Evolutionary conservation across 176 grass and related monocot genomes (phyloP), one percentile per base, ranked within the genome.

Genomic region (Oryza coarctata): DNA sequence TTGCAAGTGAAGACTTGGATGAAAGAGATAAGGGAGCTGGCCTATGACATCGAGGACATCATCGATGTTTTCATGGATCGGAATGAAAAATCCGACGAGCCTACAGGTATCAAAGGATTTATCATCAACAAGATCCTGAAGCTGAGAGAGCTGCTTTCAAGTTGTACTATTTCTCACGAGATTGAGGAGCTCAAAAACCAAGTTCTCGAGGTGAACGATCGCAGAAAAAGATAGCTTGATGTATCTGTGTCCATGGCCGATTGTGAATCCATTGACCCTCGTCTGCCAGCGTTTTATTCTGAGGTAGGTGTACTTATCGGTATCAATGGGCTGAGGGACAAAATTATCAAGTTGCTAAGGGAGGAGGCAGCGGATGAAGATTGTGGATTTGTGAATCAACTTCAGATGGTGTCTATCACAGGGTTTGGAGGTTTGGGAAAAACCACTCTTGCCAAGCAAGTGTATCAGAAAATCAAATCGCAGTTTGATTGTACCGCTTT

Each of bases 351-450:
- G 73, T 33, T 71, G 62, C 62, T 84, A 8, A 28, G 9, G 39
- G 61, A 64, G 33, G 29, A 49, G 12, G 29, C 55, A 60, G 0
- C 2, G 0, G 55, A 63, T 15, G 57, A 2, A 10, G 68, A 38
- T 4, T 4, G 26, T 60, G 27, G 64, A 58, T 74, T 15, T 35
- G 35, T 25, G 58, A 17, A 35, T 33, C 34, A 33, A 13, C 52
- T 68, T 3, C 63, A 47, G 33, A 5, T 82, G 29, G 68, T 82
- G 28, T 63, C 73, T 12, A 83, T 82, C 12, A 20, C 71, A 5
- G 86, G 86, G 17, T 61, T 64, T 13, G 81, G 72, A 11, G 83
- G 83, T 15, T 6, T 75, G 15, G 85, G 78, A 0, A 87, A 82
- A 28, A 87, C 73, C 0, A 75, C 70, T 12, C 64, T 76, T 2